Base-by-base conservation (phyloP, 805 yeast species). In the Suhomyces kilbournensis region DNA sequence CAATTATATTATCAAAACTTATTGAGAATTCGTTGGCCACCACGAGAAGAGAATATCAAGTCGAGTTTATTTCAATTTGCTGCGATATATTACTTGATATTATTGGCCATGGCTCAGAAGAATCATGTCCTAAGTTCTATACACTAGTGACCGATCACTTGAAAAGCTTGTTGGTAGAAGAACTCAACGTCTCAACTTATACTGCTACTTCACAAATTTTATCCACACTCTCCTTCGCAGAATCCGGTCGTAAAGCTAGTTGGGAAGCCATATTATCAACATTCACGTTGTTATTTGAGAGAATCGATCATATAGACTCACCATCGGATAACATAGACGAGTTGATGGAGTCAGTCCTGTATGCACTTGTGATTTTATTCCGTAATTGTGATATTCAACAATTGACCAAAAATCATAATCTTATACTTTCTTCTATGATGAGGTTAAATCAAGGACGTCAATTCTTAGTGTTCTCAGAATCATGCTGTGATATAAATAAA, bases 201-300 rank as follows among this genome's bases (percentile, higher is more conserved):
- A 52, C 53, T 26, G 49, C 60, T 17, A 62, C 73, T 4, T 51
- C 70, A 3, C 78, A 76, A 56, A 50, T 84, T 2, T 58, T 84
- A 40, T 64, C 77, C 0, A 66, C 85, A 0, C 62, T 86, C 47
- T 64, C 77, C 0, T 88, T 85, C 66, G 83, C 88, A 2, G 92
- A 86, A 54, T 82, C 90, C 46, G 94, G 94, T 60, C 78, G 68
- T 54, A 85, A 84, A 60, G 61, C 74, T 1, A 68, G 75, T 55
- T 87, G 93, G 93, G 49, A 52, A 2, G 53, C 58, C 3, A 46
- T 75, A 2, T 51, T 68, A 12, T 45, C 53, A 5, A 53, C 63
- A 8, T 55, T 69, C 2, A 57, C 61, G 4, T 47, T 50, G 4
- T 55, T 75, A 26, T 47, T 69, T 9, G 53, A 56, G 28, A 61